Percentiles rank a stretch among this genome's conserved stretches.
Conservation (phyloP, 2,329 filamentous ascomycete genomes). For the Colletotrichum liaoningense region DNA sequence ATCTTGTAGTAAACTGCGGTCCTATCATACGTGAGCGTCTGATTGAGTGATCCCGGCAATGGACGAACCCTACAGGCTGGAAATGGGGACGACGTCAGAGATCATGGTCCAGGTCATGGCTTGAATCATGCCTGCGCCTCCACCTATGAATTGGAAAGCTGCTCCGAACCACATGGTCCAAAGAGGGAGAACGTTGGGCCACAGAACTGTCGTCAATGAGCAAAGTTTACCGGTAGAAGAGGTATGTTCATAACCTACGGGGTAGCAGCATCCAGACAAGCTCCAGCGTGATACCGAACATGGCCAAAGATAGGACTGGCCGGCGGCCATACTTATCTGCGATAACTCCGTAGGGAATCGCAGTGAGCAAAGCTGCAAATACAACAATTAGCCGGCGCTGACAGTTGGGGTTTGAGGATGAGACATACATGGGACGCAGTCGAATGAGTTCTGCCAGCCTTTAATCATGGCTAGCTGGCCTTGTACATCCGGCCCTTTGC, state of each 20-base stretch:
- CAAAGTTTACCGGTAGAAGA: slow-evolving; percentile 27
- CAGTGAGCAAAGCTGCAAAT: slow-evolving; percentile 50
- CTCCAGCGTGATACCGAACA: slow-evolving; percentile 46
- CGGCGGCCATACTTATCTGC: slow-evolving; percentile 59
- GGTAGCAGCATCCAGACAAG: slow-evolving; percentile 45
- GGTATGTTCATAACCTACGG: slow-evolving; percentile 40
- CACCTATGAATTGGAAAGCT: slow-evolving; percentile 53
- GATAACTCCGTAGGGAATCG: slow-evolving; percentile 59
- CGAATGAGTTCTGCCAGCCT: slow-evolving; percentile 58
- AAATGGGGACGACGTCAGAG: slow-evolving; percentile 54
- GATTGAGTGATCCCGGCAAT: background rate
- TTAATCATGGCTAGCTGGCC: slow-evolving; percentile 62
- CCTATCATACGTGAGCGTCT: slow-evolving; percentile 31
- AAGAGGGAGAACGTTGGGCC: slow-evolving; percentile 52
- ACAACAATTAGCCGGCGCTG: background rate
- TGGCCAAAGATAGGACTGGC: slow-evolving; percentile 51
- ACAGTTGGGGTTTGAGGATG: background rate
- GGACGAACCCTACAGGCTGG: slow-evolving; percentile 35
- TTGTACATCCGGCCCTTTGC: slow-evolving; percentile 63
- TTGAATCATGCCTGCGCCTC: slow-evolving; percentile 49
- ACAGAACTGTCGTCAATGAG: slow-evolving; percentile 45
- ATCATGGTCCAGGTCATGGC: slow-evolving; percentile 60
- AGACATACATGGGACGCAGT: slow-evolving; percentile 57
- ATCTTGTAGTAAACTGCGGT: slow-evolving; percentile 56
- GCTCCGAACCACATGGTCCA: slow-evolving; percentile 51